Conservation (phyloP, 805 yeast species). For the Candida berthetii region DNA sequence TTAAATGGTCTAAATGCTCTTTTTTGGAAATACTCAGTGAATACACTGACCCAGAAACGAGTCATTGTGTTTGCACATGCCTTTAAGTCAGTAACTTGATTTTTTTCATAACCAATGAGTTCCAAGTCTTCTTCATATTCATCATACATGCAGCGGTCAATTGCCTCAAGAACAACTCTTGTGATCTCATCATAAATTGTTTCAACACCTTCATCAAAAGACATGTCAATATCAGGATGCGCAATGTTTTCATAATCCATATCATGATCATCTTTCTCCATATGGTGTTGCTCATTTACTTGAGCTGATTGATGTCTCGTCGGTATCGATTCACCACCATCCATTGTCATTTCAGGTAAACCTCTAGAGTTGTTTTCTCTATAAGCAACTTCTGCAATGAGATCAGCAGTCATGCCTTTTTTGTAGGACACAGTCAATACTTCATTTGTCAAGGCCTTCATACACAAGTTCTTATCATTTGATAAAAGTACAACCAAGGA, state of each 20-base stretch:
- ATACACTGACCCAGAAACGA: slow-evolving; percentile 51
- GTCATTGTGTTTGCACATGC: slow-evolving; percentile 38
- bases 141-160: slow-evolving; percentile 43
- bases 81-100: slow-evolving; percentile 25
- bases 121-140: slow-evolving; percentile 52
- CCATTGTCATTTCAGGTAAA: slow-evolving; percentile 10
- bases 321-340: not conserved
- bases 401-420: slow-evolving; percentile 37
- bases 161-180: slow-evolving; percentile 34
- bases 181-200: slow-evolving; percentile 35
- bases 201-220: slow-evolving; percentile 11
- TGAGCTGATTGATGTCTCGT: not conserved
- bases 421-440: slow-evolving; percentile 52
- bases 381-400: slow-evolving; percentile 35
- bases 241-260: not conserved
- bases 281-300: not conserved
- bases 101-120: slow-evolving; percentile 40
- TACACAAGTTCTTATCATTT: slow-evolving; percentile 79
- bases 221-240: slow-evolving; percentile 1
- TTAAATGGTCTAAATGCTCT: slow-evolving; percentile 13
- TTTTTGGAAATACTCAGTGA: slow-evolving; percentile 38
- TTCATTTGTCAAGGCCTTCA: slow-evolving; percentile 65
- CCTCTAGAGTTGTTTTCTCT: slow-evolving; percentile 24
- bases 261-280: not conserved
- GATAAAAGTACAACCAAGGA: slow-evolving; percentile 59